Percentiles rank a stretch among this genome's conserved stretches.
phyloP scores from a whole-genome alignment of 768 basidiomycete genomes.

The Hypsizygus marmoreus region DNA sequence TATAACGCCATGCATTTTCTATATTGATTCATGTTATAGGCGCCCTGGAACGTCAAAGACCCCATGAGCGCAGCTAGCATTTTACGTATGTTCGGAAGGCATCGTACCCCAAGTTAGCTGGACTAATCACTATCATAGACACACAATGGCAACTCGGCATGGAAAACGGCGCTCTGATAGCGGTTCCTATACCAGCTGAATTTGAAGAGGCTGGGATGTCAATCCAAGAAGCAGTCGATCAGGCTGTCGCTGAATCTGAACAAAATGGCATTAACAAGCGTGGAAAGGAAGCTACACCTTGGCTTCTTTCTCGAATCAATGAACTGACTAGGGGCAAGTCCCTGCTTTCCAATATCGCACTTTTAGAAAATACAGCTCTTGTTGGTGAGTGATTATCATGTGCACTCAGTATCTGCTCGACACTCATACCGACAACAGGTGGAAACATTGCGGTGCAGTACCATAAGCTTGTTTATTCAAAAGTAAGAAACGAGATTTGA shows the following conservation, averaged over 20 bases:
- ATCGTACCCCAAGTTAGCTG: background rate
- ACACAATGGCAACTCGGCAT: slow-evolving; percentile 70
- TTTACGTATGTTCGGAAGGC: slow-evolving; percentile 52
- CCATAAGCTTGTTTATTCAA: slow-evolving; percentile 47
- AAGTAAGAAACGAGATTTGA: slow-evolving; percentile 29
- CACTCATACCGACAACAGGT: too few relatives aligned
- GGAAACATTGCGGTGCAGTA: slow-evolving; percentile 81
- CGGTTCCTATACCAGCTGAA: slow-evolving; percentile 84
- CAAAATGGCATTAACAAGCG: slow-evolving; percentile 73
- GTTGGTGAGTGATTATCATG: slow-evolving; percentile 72
- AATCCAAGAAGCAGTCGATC: slow-evolving; percentile 80
- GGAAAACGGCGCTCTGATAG: slow-evolving; percentile 78
- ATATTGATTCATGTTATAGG: slow-evolving; percentile 41
- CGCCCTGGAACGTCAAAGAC: slow-evolving; percentile 74
- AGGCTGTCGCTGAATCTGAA: slow-evolving; percentile 83
- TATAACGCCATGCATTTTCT: background rate
- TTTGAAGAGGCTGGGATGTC: slow-evolving; percentile 65
- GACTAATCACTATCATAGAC: slow-evolving; percentile 42
- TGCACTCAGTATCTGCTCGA: too few relatives aligned
- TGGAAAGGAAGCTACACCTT: slow-evolving; percentile 94
- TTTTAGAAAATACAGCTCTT: slow-evolving; percentile 86
- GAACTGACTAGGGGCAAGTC: slow-evolving; percentile 81
- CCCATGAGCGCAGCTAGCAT: slow-evolving; percentile 71
- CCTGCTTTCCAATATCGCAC: slow-evolving; percentile 76
- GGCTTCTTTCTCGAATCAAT: slow-evolving; percentile 82